Evolutionary conservation across 352 stramenopile species (phyloP).

Genomic region (Phytophthora pisi): DNA sequence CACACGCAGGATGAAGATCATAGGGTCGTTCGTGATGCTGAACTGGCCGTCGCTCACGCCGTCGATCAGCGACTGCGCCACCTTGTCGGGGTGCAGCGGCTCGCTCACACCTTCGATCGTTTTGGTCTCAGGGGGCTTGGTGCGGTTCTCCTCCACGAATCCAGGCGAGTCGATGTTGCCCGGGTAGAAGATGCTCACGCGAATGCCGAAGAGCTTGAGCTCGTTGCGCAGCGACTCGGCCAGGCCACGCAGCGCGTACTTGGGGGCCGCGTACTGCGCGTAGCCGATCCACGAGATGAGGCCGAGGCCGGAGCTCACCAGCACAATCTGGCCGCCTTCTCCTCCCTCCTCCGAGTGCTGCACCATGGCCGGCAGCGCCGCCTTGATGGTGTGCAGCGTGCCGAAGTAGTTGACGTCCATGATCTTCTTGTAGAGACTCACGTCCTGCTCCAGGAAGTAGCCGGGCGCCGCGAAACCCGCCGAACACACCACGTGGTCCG

Average conservation of each 20-base stretch:
- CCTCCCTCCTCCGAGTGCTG: conserved; percentile 59
- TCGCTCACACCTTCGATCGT: conserved; percentile 74
- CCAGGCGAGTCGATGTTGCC: conserved; percentile 86
- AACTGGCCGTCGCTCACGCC: conserved; percentile 73
- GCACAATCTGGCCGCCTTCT: conserved; percentile 69
- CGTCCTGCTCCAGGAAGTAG: conserved; percentile 81
- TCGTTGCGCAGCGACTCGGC: conserved; percentile 83
- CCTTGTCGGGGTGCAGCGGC: conserved; percentile 55
- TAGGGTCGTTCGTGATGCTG: conserved; percentile 81
- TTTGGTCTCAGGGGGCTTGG: conserved; percentile 73
- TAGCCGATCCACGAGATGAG: conserved; percentile 87
- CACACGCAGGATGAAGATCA: conserved; percentile 74
- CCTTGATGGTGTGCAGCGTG: conserved; percentile 78
- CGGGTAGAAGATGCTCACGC: conserved; percentile 80
- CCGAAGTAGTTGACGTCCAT: conserved; percentile 92
- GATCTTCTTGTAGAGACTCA: conserved; percentile 73
- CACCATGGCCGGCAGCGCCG: conserved; percentile 81
- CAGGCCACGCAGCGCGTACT: conserved; percentile 84
- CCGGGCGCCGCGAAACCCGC: conserved; percentile 64
- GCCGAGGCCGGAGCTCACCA: conserved; percentile 71
- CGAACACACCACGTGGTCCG: conserved; percentile 77
- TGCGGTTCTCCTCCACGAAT: conserved; percentile 76
- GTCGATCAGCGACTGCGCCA: conserved; percentile 72
- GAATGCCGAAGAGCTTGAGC: conserved; percentile 72
- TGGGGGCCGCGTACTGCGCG: conserved; percentile 77